Conservation (phyloP, 805 yeast species). For the Dipodascopsis uninucleata region DNA sequence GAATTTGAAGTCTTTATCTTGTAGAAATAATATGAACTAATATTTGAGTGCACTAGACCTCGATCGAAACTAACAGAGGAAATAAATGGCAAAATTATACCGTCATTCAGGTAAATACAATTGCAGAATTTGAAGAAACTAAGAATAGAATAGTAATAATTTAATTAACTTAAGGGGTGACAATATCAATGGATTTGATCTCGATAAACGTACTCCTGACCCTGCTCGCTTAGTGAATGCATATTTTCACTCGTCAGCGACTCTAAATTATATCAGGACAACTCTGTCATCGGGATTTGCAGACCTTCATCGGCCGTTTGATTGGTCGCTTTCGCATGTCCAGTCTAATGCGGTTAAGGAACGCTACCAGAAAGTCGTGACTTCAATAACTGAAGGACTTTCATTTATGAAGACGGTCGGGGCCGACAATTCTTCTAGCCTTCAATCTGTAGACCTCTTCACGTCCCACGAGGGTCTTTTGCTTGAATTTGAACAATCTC, state of each 20-base stretch:
- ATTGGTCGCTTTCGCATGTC: conserved; percentile 44
- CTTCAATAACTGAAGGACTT: conserved; percentile 38
- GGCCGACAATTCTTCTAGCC: conserved; percentile 33
- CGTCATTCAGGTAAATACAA: conserved; percentile 37
- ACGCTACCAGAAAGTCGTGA: conserved; percentile 41
- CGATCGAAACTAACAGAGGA: conserved; percentile 43
- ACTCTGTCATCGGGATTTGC: conserved; percentile 41
- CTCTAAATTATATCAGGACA: conserved; percentile 41
- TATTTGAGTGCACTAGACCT: conserved; percentile 29
- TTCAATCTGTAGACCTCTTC: conserved; percentile 39
- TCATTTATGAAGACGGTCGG: conserved; percentile 42
- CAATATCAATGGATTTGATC: conserved; percentile 43
- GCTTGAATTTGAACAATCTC: conserved; percentile 42
- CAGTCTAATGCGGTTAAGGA: conserved; percentile 37
- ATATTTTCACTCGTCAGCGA: conserved; percentile 46
- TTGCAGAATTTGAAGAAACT: background rate
- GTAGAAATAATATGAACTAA: too few species aligned
- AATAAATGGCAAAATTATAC: conserved; percentile 40
- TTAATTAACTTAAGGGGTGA: conserved; percentile 36
- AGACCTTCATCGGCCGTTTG: conserved; percentile 40
- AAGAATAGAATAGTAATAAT: background rate
- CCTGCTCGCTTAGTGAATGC: conserved; percentile 42
- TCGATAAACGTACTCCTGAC: conserved; percentile 40
- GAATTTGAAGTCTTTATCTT: too few species aligned
- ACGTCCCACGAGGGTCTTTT: conserved; percentile 44